Evolutionary conservation across 108 stramenopile species (phyloP).

Genomic region (Pelagomonas calceolata): DNA sequence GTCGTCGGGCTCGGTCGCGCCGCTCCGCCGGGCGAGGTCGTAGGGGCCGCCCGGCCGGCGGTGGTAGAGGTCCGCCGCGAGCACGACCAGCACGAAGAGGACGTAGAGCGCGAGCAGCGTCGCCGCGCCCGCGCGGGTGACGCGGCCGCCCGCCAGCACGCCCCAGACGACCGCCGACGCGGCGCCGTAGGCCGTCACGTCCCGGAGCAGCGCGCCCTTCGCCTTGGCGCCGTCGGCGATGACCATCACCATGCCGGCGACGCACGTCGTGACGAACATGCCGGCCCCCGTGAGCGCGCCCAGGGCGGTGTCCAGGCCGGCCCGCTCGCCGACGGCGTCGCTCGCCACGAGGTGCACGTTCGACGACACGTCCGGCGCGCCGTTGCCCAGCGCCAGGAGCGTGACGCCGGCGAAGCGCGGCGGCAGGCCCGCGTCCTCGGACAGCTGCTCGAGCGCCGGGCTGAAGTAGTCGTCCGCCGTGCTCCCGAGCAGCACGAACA

Average conservation of each 20-base stretch:
- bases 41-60: slow-evolving; percentile 24
- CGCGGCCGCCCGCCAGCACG: background rate
- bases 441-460: slow-evolving; percentile 80
- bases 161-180: slow-evolving; percentile 50
- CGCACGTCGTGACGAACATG: slow-evolving; percentile 74
- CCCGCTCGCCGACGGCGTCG: slow-evolving; percentile 60
- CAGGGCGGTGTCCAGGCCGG: slow-evolving; percentile 70
- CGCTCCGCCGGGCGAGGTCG: background rate
- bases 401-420: slow-evolving; percentile 92
- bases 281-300: slow-evolving; percentile 86
- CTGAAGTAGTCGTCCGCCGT: slow-evolving; percentile 93
- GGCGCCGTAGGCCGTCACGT: slow-evolving; percentile 52
- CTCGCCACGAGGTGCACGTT: slow-evolving; percentile 65
- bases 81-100: slow-evolving; percentile 55
- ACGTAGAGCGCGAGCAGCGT: slow-evolving; percentile 44
- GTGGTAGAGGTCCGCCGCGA: slow-evolving; percentile 73
- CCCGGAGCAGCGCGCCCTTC: slow-evolving; percentile 69
- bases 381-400: slow-evolving; percentile 88
- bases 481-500: slow-evolving; percentile 74
- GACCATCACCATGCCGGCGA: slow-evolving; percentile 64
- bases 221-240: slow-evolving; percentile 59
- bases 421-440: slow-evolving; percentile 61
- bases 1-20: background rate
- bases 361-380: slow-evolving; percentile 85
- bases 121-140: background rate